A percentile compares a stretch with the other conserved stretches of the same genome.
These are phyloP conservation scores for Saccharomycodes ludwigii DNA, from an alignment of 805 yeast genomes.

Conservation along the genomic window DNA sequence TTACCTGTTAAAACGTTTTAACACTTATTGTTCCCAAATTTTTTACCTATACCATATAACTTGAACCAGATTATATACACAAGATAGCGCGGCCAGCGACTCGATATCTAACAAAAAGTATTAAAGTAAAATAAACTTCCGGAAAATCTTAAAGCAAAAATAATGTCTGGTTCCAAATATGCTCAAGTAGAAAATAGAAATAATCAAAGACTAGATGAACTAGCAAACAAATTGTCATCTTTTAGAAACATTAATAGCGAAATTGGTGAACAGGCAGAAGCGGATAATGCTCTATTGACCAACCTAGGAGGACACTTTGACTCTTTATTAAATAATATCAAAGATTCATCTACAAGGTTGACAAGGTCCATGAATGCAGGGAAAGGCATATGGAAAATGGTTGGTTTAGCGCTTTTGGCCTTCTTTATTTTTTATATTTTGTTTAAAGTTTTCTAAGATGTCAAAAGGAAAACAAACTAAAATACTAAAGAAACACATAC, in stretches of 20 bases:
- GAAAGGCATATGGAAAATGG: conserved; percentile 47
- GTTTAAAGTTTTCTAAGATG: conserved; percentile 31
- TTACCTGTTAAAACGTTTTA: no score
- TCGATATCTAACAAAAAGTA: no score
- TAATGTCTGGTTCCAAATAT: conserved; percentile 17
- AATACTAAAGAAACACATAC: neutral
- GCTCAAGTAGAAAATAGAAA: conserved; percentile 28
- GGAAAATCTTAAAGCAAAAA: neutral
- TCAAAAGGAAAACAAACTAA: neutral
- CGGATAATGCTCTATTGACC: conserved; percentile 32
- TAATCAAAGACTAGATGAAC: conserved; percentile 46
- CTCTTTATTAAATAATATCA: conserved; percentile 34
- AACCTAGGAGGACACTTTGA: conserved; percentile 39
- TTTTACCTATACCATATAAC: no score
- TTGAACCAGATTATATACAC: no score
- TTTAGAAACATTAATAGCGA: conserved; percentile 58
- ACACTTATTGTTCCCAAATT: no score
- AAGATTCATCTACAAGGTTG: conserved; percentile 38
- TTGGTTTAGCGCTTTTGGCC: conserved; percentile 38
- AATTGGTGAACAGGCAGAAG: conserved; percentile 50
- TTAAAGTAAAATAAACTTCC: no score
- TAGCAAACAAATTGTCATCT: conserved; percentile 54
- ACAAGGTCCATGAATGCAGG: conserved; percentile 47
- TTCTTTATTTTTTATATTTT: conserved; percentile 49
- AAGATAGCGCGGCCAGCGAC: no score